phyloP scores from a whole-genome alignment of 2,329 filamentous ascomycete genomes.

The Pyrenophora teres region DNA sequence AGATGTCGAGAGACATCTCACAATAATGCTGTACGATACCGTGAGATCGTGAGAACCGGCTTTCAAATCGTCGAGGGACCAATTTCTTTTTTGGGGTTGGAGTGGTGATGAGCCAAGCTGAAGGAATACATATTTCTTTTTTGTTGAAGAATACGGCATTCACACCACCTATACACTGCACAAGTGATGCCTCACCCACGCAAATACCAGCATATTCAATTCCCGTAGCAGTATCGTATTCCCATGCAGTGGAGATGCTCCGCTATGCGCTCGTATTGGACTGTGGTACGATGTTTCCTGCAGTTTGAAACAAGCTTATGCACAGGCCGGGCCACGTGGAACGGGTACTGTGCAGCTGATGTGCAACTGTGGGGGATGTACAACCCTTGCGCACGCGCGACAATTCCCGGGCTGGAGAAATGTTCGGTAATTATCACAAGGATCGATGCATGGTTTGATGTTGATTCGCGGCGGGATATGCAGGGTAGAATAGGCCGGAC shows the following conservation, averaged over 20 bases:
- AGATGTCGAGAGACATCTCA: no score
- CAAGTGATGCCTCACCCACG: not conserved
- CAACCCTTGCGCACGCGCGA: slow-evolving; percentile 14
- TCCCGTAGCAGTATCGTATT: slow-evolving; percentile 1
- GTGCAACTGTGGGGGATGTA: slow-evolving; percentile 2
- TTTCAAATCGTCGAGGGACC: no score
- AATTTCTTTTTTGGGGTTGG: no score
- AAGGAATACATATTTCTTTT: no score
- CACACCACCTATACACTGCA: not conserved
- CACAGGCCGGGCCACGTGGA: slow-evolving; percentile 5
- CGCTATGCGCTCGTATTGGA: slow-evolving; percentile 22
- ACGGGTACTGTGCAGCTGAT: not conserved
- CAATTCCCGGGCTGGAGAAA: slow-evolving; percentile 4
- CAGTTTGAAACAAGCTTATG: slow-evolving; percentile 22
- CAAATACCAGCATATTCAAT: slow-evolving; percentile 4
- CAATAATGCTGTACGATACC: no score
- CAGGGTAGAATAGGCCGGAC: no score
- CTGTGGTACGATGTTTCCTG: slow-evolving; percentile 27
- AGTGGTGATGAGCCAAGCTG: no score
- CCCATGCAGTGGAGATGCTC: slow-evolving; percentile 1
- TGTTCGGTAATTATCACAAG: not conserved
- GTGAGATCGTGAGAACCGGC: no score
- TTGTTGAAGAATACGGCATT: no score
- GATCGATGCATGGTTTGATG: not conserved
- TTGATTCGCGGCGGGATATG: not conserved